Evolutionary conservation across 1,284 basidiomycete genomes (phyloP), one percentile per base, ranked within the genome.

Genomic region (Tilletia indica): DNA sequence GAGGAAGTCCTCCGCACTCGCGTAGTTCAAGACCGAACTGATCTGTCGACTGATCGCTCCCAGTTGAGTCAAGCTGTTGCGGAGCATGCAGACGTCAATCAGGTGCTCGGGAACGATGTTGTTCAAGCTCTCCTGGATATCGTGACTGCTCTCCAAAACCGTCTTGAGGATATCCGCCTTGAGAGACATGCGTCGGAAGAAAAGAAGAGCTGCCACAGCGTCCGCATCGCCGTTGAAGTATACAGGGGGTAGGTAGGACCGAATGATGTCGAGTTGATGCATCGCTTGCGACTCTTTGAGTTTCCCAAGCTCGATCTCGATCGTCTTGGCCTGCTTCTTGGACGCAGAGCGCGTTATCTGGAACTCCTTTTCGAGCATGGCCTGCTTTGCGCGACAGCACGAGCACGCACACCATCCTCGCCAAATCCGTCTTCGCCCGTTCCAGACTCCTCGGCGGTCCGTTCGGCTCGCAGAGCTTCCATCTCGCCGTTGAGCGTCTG

Each of bases 301-400:
- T 49, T 76, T 76, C 68, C 78, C 79, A 4, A 82, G 75, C 70
- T 82, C 77, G 36, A 78, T 49, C 58, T 78, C 76, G 63, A 83
- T 79, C 39, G 70, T 81, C 74, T 80, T 80, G 45, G 80, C 79
- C 69, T 82, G 80, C n/a, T 77, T 78, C 73, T 82, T 82, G 67
- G 81, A 74, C n/a, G 76, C 78, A 8, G 76, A 80, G 11, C 78
- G 77, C 70, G 80, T 80, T 31, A 82, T 76, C 74, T 81, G 80
- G 71, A 82, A 71, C 67, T 81, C 81, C 71, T 81, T 76, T 38
- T 81, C 81, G 72, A 81, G 79, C 76, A 81, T 79, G 0, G 80
- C 80, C 69, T 81, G 80, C 68, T 71, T 67, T 77, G 74, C 31
- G 74, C 77, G 11, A 74, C 71, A 38, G 77, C 49, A n/a, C 72